A percentile compares a stretch with the other conserved stretches of the same genome.
Evolutionary conservation across 192 early-diverging fungal species (phyloP).

Genomic region (Diversispora eburnea): DNA sequence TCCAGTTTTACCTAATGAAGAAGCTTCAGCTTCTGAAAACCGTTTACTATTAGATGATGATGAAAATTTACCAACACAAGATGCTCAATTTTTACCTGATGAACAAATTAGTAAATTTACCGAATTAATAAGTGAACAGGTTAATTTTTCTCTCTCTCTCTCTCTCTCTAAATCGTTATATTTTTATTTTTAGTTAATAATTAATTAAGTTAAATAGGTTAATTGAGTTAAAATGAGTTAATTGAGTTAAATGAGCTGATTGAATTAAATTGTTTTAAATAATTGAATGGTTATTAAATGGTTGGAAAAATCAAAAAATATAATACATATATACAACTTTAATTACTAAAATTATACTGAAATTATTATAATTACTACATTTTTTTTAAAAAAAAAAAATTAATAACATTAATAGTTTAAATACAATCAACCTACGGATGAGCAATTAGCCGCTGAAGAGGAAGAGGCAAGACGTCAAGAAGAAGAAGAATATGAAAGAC

Average conservation of each 20-base stretch:
- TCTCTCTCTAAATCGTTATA: too few species aligned
- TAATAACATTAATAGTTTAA: not conserved
- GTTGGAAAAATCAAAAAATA: too few species aligned
- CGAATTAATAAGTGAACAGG: conserved; percentile 16
- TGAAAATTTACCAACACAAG: conserved; percentile 15
- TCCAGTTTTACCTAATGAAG: not conserved
- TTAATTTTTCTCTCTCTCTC: not conserved
- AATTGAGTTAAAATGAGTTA: too few species aligned
- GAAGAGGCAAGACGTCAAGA: conserved; percentile 12
- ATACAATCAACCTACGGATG: conserved; percentile 5
- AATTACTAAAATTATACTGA: too few species aligned
- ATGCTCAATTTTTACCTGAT: conserved; percentile 24
- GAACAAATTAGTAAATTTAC: conserved; percentile 30
- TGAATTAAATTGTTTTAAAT: too few species aligned
- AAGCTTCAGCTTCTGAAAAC: not conserved
- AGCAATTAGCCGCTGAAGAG: conserved; percentile 18
- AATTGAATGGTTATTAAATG: too few species aligned
- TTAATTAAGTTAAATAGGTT: too few species aligned
- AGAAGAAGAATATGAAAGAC: conserved; percentile 16
- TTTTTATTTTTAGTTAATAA: too few species aligned
- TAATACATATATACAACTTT: too few species aligned
- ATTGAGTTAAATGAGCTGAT: too few species aligned
- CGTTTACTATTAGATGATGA: conserved; percentile 7
- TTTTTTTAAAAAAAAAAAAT: too few species aligned
- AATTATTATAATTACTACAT: too few species aligned